Evolutionary conservation across 768 basidiomycete species (phyloP), one percentile per base, ranked within the genome.

Genomic region (Amanita pallidorosea): DNA sequence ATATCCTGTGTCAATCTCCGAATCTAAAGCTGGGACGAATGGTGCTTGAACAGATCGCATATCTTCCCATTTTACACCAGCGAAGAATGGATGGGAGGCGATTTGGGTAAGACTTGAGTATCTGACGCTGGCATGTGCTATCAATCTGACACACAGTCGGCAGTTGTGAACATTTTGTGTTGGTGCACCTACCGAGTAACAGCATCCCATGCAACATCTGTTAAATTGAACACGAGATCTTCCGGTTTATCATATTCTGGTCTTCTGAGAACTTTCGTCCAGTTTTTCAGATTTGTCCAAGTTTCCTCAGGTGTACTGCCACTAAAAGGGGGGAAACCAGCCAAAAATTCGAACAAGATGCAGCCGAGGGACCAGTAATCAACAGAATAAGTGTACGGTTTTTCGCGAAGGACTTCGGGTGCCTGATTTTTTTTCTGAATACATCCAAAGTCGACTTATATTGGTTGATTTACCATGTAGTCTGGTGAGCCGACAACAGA

Each of bases 321-420:
- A 43, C 90, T 96, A 71, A 99, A 99, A 2, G 96, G 96, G 11
- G 96, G 96, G 69, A 96, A 99, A 23, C 96, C 95, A 1, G 91
- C 88, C 13, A 95, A 72, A 65, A 95, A 94, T 70, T 99, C 96
- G 68, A 97, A 99, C 22, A 99, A 70, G 58, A 99, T 98, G 65
- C 96, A 98, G 5, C 96, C 96, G 7, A 99, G 77, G 1, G 92
- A 95, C 96, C 96, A 98, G 59, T 88, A 98, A 67, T 99, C 96
- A 44, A 98, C 96, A 0, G 90, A 89, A 65, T 87, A 97, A 0
- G 86, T 85, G 67, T 99, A 99, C 0, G 92, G 88, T 66, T 93
- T 92, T 33, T 88, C 95, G 25, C 94, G 81, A 22, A 97, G 77
- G 18, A 97, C 93, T 62, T 92, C 89, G 0, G 89, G 88, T 1